phyloP scores from a whole-genome alignment of 257 asterid genomes.

The Nyctanthes arbortristis region DNA sequence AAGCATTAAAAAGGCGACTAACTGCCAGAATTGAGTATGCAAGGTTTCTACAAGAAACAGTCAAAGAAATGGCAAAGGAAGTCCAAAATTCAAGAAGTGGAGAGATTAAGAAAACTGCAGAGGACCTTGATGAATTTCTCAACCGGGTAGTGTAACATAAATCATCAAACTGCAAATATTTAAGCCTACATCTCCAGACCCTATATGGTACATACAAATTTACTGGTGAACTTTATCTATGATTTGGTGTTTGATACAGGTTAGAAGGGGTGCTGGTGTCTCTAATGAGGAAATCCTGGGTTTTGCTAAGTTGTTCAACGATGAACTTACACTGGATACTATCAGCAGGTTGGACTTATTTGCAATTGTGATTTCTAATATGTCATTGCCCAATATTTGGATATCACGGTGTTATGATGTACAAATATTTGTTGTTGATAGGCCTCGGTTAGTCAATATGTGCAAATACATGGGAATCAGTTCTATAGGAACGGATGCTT shows the following conservation, averaged over 20 bases:
- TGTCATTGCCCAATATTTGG: conserved; percentile 18
- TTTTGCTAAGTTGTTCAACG: conserved; percentile 91
- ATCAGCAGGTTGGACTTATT: conserved; percentile 70
- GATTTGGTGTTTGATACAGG: conserved; percentile 44
- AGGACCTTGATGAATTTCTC: conserved; percentile 84
- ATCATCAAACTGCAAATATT: conserved; percentile 5
- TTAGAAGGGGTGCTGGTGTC: conserved; percentile 81
- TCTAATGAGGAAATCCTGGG: conserved; percentile 85
- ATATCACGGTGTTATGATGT: conserved; percentile 5
- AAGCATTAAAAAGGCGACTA: conserved; percentile 73
- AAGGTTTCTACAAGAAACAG: conserved; percentile 84
- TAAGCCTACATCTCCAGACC: conserved; percentile 18
- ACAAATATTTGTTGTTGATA: conserved; percentile 30
- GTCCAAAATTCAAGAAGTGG: conserved; percentile 81
- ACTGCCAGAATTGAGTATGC: conserved; percentile 85
- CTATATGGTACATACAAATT: not conserved
- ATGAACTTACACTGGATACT: conserved; percentile 90
- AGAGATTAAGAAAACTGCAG: conserved; percentile 79
- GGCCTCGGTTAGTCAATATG: conserved; percentile 91
- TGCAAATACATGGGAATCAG: conserved; percentile 96
- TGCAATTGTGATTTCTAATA: not conserved
- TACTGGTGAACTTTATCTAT: not conserved
- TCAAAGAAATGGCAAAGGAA: conserved; percentile 90
- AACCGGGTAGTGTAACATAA: conserved; percentile 48
- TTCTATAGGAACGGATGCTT: conserved; percentile 85